These are phyloP conservation scores for Waltiozyma sp. DNA, from an alignment of 1,139 yeast species.

Conservation along the genomic window DNA sequence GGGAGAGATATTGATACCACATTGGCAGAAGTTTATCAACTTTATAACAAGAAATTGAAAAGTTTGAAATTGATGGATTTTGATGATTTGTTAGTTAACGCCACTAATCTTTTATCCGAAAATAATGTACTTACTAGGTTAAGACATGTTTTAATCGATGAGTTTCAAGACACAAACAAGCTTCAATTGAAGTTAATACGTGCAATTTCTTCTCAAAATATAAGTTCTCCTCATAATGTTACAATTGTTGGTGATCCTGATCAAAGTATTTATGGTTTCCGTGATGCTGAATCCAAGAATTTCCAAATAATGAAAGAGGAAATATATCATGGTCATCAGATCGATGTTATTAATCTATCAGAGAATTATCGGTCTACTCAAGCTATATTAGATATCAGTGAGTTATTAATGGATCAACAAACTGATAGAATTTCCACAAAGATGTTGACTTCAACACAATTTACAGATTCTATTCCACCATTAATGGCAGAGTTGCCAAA, in stretches of 20 bases:
- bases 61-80: conserved; percentile 48
- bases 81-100: conserved; percentile 65
- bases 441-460: conserved; percentile 20
- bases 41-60: conserved; percentile 40
- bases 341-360: neutral
- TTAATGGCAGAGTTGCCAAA: conserved; percentile 26
- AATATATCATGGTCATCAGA: neutral
- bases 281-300: conserved; percentile 68
- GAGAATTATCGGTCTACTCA: conserved; percentile 77
- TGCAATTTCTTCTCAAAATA: conserved; percentile 36
- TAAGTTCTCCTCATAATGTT: conserved; percentile 32
- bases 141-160: conserved; percentile 78
- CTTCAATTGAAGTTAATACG: conserved; percentile 64
- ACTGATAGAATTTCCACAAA: conserved; percentile 29
- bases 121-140: conserved; percentile 39
- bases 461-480: conserved; percentile 33
- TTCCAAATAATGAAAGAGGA: conserved; percentile 44
- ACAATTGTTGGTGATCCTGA: conserved; percentile 96
- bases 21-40: conserved; percentile 29
- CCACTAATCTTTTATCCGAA: conserved; percentile 37
- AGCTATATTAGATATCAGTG: conserved; percentile 56
- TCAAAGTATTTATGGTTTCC: conserved; percentile 83
- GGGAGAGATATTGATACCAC: conserved; percentile 25
- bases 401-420: conserved; percentile 56
- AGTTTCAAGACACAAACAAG: conserved; percentile 83